phyloP scores from a whole-genome alignment of 371 early-diverging fungal genomes.

The Lichtheimia corymbifera region DNA sequence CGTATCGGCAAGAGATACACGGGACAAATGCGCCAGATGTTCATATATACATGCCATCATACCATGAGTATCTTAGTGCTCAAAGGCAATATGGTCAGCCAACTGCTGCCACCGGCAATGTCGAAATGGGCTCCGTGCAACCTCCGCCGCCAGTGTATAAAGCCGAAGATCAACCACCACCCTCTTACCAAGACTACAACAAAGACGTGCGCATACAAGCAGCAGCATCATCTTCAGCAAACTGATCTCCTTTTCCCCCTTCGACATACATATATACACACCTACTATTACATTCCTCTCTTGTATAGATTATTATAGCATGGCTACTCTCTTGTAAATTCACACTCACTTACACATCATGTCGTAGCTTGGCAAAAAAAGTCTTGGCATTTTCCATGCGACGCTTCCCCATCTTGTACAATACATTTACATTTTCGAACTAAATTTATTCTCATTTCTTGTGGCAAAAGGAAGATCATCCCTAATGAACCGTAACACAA shows the following conservation, averaged over 20 bases:
- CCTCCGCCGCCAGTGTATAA: slow-evolving; percentile 21
- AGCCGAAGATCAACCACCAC: slow-evolving; percentile 21
- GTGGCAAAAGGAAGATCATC: too few relatives aligned
- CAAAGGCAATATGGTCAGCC: slow-evolving; percentile 3
- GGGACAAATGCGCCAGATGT: not conserved
- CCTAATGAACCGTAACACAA: too few relatives aligned
- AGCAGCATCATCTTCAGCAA: not conserved
- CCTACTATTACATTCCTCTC: too few relatives aligned
- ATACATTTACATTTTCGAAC: too few relatives aligned
- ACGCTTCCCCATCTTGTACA: not conserved
- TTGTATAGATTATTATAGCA: too few relatives aligned
- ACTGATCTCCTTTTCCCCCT: not conserved
- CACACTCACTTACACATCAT: not conserved
- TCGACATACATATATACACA: too few relatives aligned
- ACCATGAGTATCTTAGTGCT: slow-evolving; percentile 2
- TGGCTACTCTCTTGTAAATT: not conserved
- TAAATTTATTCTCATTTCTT: too few relatives aligned
- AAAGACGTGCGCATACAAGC: slow-evolving; percentile 18
- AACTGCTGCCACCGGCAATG: not conserved
- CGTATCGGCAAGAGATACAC: not conserved
- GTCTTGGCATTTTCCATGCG: slow-evolving; percentile 1
- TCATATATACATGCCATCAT: slow-evolving; percentile 5
- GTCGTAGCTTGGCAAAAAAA: not conserved
- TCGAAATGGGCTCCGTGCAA: slow-evolving; percentile 5
- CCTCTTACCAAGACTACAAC: slow-evolving; percentile 24